Conservation (phyloP, 768 basidiomycete species). For the Chlorophyllum brunneum region DNA sequence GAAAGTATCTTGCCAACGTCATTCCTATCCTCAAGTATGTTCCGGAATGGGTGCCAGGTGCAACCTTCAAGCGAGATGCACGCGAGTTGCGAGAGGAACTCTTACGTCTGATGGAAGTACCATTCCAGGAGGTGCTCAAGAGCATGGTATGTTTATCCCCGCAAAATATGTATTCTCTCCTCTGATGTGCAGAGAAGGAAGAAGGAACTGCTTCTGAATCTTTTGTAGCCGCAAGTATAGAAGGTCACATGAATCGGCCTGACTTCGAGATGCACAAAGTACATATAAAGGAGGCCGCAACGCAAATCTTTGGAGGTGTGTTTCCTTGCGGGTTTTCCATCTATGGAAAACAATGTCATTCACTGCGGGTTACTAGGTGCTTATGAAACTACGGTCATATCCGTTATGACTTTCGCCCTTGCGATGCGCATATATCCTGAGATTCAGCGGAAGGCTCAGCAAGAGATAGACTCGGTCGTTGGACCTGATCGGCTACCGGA, state of each 20-base stretch:
- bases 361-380: not conserved
- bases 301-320: not conserved
- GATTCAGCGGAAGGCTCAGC: conserved; percentile 16
- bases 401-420: not conserved
- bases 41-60: conserved; percentile 6
- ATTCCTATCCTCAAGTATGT: not conserved
- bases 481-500: conserved; percentile 16
- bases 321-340: not conserved
- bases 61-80: not conserved
- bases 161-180: not conserved
- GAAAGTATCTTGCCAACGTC: not conserved
- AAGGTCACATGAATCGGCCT: not conserved
- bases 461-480: conserved; percentile 21
- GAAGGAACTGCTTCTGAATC: not conserved
- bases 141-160: not conserved
- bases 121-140: not conserved
- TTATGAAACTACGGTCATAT: not conserved
- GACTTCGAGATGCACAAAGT: not conserved
- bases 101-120: not conserved
- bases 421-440: conserved; percentile 12
- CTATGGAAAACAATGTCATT: not conserved
- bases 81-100: not conserved
- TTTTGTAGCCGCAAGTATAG: not conserved
- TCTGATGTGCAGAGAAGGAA: not conserved
- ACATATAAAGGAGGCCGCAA: not conserved